phyloP scores from a whole-genome alignment of 2,329 filamentous ascomycete genomes.

The Fusarium neocosmosporiellum region DNA sequence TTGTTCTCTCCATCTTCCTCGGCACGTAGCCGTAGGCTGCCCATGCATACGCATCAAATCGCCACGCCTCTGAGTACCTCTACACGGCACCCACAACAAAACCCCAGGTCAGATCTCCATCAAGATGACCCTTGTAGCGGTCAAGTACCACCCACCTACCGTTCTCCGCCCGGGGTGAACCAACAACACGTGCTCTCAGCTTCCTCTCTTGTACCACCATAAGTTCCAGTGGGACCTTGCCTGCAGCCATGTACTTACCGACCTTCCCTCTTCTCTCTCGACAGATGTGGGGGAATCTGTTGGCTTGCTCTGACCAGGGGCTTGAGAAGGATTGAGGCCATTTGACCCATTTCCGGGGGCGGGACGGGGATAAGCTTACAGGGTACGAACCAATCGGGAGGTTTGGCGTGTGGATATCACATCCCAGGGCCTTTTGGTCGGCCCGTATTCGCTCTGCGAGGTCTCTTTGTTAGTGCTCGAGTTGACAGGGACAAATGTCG shows the following conservation, averaged over 20 bases:
- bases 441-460: neutral
- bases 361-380: constrained; percentile 1
- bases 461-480: neutral
- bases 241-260: neutral
- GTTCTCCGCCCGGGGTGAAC: neutral
- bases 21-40: neutral
- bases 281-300: neutral
- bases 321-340: neutral
- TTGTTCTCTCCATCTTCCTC: neutral
- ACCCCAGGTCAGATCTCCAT: neutral
- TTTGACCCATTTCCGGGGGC: neutral
- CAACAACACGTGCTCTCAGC: neutral
- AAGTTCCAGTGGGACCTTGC: neutral
- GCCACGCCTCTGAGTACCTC: neutral
- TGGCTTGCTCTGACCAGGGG: neutral
- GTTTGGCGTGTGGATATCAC: neutral
- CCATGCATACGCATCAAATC: neutral
- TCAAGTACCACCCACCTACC: neutral
- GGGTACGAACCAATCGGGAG: neutral
- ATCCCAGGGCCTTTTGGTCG: neutral
- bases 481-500: neutral
- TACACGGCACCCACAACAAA: no score
- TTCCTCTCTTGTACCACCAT: neutral
- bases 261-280: neutral
- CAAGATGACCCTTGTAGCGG: neutral